Percentiles rank a stretch among this genome's conserved stretches.
These are phyloP conservation scores for Metschnikowia baotianmanensis DNA, from an alignment of 805 yeast species.

Conservation along the genomic window DNA sequence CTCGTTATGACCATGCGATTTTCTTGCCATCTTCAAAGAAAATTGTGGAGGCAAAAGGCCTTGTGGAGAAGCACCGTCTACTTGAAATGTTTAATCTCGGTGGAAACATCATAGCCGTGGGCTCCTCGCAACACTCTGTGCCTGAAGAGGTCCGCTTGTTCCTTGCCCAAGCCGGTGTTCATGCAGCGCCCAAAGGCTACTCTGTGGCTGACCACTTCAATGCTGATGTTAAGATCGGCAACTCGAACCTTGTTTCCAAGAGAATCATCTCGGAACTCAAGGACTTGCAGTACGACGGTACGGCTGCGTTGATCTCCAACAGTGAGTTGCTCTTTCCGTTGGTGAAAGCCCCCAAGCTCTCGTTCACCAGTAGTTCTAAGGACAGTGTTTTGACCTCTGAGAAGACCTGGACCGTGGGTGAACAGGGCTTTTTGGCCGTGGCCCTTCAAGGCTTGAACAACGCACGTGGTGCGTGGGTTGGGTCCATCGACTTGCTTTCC, in stretches of 20 bases:
- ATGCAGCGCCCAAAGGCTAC: slow-evolving; percentile 75
- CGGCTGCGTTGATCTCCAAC: slow-evolving; percentile 70
- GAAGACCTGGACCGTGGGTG: slow-evolving; percentile 73
- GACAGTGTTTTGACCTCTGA: slow-evolving; percentile 44
- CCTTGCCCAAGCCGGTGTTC: slow-evolving; percentile 77
- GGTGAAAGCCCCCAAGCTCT: slow-evolving; percentile 60
- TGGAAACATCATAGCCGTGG: slow-evolving; percentile 70
- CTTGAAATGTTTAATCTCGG: slow-evolving; percentile 61
- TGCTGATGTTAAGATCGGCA: slow-evolving; percentile 30
- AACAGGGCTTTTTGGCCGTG: slow-evolving; percentile 71
- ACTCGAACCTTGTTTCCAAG: slow-evolving; percentile 27
- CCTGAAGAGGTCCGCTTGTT: slow-evolving; percentile 54
- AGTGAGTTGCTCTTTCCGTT: slow-evolving; percentile 70
- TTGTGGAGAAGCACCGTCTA: slow-evolving; percentile 41
- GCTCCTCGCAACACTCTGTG: slow-evolving; percentile 41
- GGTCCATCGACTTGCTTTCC: slow-evolving; percentile 55
- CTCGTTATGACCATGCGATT: slow-evolving; percentile 29
- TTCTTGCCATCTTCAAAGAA: slow-evolving; percentile 38
- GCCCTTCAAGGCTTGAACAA: slow-evolving; percentile 77
- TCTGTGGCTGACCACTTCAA: slow-evolving; percentile 64
- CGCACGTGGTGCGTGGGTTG: slow-evolving; percentile 80
- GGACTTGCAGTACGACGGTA: slow-evolving; percentile 39
- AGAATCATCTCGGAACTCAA: slow-evolving; percentile 20
- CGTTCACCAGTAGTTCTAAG: slow-evolving; percentile 50
- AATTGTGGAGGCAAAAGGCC: slow-evolving; percentile 29